Conservation (phyloP, 2,329 filamentous ascomycete species). For the Pseudocercospora vitis region DNA sequence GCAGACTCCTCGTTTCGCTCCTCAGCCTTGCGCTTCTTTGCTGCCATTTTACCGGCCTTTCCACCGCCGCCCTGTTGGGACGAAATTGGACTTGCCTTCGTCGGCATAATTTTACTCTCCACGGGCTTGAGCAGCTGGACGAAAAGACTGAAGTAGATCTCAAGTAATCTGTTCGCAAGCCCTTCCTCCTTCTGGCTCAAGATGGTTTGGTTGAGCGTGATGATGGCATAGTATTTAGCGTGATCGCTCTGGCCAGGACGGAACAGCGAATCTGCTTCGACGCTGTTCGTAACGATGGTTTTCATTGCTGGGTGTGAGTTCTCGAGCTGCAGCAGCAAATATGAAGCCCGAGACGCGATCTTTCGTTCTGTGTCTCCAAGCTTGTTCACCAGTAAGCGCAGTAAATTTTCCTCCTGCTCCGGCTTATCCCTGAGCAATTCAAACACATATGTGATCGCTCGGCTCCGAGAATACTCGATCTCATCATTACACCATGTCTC, state of each 20-base stretch:
- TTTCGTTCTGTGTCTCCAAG: constrained; percentile 93
- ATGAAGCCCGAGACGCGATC: constrained; percentile 89
- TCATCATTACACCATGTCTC: constrained; percentile 95
- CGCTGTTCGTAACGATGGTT: constrained; percentile 74
- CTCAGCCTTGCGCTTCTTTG: constrained; percentile 46
- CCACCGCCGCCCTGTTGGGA: constrained; percentile 55
- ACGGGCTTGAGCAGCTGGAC: constrained; percentile 72
- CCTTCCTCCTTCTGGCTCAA: constrained; percentile 79
- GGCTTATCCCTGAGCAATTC: constrained; percentile 92
- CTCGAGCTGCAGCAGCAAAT: constrained; percentile 87
- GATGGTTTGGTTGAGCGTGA: constrained; percentile 95
- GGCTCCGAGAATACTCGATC: constrained; percentile 85
- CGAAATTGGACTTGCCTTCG: constrained; percentile 16
- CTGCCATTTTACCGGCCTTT: constrained; percentile 55
- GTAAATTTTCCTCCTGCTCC: constrained; percentile 91
- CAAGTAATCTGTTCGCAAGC: constrained; percentile 75
- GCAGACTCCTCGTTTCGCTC: constrained; percentile 41
- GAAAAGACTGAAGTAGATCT: constrained; percentile 92
- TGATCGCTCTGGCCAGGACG: constrained; percentile 82
- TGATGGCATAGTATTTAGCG: constrained; percentile 92
- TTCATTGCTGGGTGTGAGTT: constrained; percentile 93
- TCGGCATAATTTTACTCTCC: constrained; percentile 35
- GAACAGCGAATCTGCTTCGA: constrained; percentile 86
- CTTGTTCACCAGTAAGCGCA: constrained; percentile 92
- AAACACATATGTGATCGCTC: constrained; percentile 86